Percentiles rank a stretch among this genome's conserved stretches.
phyloP scores from a whole-genome alignment of 2,329 filamentous ascomycete species.

The Fusarium caatingaense region DNA sequence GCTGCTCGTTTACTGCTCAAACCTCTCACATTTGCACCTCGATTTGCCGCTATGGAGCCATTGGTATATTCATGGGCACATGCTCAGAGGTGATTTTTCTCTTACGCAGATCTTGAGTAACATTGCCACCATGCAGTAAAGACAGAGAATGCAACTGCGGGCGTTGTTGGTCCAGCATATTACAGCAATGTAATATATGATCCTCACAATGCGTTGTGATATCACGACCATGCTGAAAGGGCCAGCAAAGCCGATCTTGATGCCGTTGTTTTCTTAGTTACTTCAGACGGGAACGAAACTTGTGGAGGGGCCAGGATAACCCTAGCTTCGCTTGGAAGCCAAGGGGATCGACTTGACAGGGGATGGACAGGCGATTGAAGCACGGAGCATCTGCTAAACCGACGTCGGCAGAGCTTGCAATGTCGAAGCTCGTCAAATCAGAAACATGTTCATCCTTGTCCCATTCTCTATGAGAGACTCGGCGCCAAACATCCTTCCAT shows the following conservation, averaged over 20 bases:
- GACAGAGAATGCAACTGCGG: background rate
- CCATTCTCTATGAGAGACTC: background rate
- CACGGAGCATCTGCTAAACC: slow-evolving; percentile 48
- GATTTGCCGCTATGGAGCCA: slow-evolving; percentile 43
- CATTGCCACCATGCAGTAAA: slow-evolving; percentile 31
- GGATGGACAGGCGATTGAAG: slow-evolving; percentile 37
- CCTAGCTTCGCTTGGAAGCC: slow-evolving; percentile 41
- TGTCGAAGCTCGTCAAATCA: slow-evolving; percentile 20
- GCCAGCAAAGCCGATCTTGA: slow-evolving; percentile 37
- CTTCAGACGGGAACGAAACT: slow-evolving; percentile 35
- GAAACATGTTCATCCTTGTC: slow-evolving; percentile 3
- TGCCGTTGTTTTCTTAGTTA: slow-evolving; percentile 41
- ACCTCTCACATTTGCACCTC: slow-evolving; percentile 32
- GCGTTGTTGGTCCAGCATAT: slow-evolving; percentile 17
- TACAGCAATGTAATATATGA: slow-evolving; percentile 3
- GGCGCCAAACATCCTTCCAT: background rate
- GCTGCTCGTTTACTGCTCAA: slow-evolving; percentile 36
- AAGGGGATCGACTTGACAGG: slow-evolving; percentile 44
- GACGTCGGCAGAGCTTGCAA: slow-evolving; percentile 31
- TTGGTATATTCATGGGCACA: slow-evolving; percentile 34
- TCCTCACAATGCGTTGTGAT: slow-evolving; percentile 29
- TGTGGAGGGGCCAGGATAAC: slow-evolving; percentile 48
- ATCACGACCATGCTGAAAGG: slow-evolving; percentile 31
- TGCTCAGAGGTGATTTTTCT: slow-evolving; percentile 34
- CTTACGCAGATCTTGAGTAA: slow-evolving; percentile 28